Base-by-base conservation (phyloP, 768 basidiomycete species). In the Cyathus striatus region DNA sequence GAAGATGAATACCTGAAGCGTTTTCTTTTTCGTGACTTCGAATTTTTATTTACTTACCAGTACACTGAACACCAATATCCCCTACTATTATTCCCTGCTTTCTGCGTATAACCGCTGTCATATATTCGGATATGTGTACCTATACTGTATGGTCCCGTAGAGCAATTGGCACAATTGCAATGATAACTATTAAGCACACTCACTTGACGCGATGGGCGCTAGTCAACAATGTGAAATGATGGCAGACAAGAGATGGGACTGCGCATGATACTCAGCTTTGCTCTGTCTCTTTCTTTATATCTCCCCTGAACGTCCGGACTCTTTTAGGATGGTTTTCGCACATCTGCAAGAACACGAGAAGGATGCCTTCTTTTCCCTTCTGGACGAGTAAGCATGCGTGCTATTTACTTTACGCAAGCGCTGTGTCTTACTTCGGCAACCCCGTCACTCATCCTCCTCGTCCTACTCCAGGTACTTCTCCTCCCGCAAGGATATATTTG, bases 311-410 rank as follows among this genome's bases (percentile, higher is more conserved):
- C n/a, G n/a, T n/a, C n/a, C n/a, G n/a, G n/a, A n/a, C n/a, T n/a
- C n/a, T n/a, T n/a, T n/a, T n/a, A 30, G 9, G 34, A 88, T 88
- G 86, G 83, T 83, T 32, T 90, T 90, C 55, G 58, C 85, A 43
- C 82, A 75, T 50, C 73, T 90, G 36, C 67, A 76, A 16, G 47
- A 63, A 40, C 64, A 79, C 49, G 88, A 90, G 60, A 90, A 90
- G 59, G 76, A 85, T 42, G 87, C 88, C 12, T 90, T 90, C 62
- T 90, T 90, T 55, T 70, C 75, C 23, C 73, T 90, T 18, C 67
- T 90, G 25, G 88, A 90, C 57, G 88, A 90, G 88, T 89, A 60
- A 64, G 71, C 27, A 30, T 30, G 61, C 23, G 10, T 47, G 40
- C 41, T 34, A 48, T 55, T 46, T 45, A 45, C 40, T 40, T 27